These are phyloP conservation scores for Aspergillus bombycis DNA, from an alignment of 2,329 filamentous ascomycete genomes.

Conservation along the genomic window DNA sequence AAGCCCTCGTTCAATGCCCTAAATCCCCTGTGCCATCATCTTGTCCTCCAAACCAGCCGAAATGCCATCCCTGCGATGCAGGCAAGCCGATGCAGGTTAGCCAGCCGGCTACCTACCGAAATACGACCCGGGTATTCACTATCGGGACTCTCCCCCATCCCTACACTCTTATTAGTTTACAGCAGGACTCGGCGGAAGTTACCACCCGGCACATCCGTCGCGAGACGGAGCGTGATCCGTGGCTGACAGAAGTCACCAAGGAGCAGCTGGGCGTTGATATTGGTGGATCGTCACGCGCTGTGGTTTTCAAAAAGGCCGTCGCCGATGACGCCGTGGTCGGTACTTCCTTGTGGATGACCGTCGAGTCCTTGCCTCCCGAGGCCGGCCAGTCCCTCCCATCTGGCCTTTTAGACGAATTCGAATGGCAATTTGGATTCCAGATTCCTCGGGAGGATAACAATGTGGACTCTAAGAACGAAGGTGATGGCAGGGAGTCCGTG, in stretches of 20 bases:
- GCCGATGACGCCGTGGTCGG: slow-evolving; percentile 67
- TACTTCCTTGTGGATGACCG: slow-evolving; percentile 78
- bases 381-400: slow-evolving; percentile 58
- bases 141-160: slow-evolving; percentile 91
- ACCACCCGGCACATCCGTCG: slow-evolving; percentile 68
- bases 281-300: slow-evolving; percentile 66
- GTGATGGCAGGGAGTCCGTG: slow-evolving; percentile 36
- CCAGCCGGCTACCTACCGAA: slow-evolving; percentile 70
- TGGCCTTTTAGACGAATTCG: slow-evolving; percentile 63
- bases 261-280: slow-evolving; percentile 67
- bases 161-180: slow-evolving; percentile 75
- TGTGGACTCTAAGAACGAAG: slow-evolving; percentile 41
- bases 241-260: slow-evolving; percentile 73
- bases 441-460: slow-evolving; percentile 61
- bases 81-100: slow-evolving; percentile 67
- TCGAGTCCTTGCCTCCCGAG: slow-evolving; percentile 59
- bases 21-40: slow-evolving; percentile 71
- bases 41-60: slow-evolving; percentile 79
- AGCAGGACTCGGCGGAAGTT: slow-evolving; percentile 60
- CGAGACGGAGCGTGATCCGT: slow-evolving; percentile 73
- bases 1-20: slow-evolving; percentile 75
- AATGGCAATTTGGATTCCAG: slow-evolving; percentile 88
- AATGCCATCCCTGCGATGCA: slow-evolving; percentile 74
- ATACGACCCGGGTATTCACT: slow-evolving; percentile 73
- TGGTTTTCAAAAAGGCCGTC: slow-evolving; percentile 79